Conservation (phyloP, 305 asterid species). For the Fraxinus dipetala region DNA sequence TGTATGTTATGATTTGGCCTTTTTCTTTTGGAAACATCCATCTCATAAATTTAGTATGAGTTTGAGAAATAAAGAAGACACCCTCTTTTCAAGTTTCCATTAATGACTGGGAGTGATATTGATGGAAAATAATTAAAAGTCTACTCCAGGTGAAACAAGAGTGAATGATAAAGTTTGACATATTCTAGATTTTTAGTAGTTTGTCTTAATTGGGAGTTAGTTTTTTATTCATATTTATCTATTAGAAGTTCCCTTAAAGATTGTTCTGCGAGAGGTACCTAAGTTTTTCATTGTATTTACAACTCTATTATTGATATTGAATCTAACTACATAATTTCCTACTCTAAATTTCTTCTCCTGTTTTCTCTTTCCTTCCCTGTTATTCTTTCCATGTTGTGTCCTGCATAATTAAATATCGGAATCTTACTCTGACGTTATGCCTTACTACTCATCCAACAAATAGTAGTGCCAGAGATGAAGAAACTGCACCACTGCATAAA, state of each 20-base stretch:
- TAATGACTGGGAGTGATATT: background rate
- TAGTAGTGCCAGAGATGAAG: background rate
- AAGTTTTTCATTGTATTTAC: background rate
- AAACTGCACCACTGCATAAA: background rate
- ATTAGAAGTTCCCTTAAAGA: background rate
- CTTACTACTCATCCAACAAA: background rate
- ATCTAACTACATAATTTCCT: background rate
- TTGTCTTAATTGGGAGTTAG: background rate
- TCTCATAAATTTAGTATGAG: background rate
- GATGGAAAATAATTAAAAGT: background rate
- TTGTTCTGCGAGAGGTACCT: background rate
- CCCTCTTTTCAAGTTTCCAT: background rate
- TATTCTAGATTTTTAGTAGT: background rate
- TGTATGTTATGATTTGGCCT: background rate
- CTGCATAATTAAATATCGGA: background rate
- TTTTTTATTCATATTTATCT: background rate
- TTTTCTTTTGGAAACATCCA: background rate
- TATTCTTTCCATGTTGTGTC: background rate
- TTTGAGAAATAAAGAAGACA: background rate
- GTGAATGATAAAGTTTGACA: background rate
- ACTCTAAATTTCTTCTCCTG: background rate
- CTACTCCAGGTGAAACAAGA: background rate
- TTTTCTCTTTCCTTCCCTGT: background rate
- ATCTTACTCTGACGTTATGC: no score
- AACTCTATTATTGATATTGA: background rate